Conservation (phyloP, 495 filamentous ascomycete genomes). For the Tuber microsphaerosporum region DNA sequence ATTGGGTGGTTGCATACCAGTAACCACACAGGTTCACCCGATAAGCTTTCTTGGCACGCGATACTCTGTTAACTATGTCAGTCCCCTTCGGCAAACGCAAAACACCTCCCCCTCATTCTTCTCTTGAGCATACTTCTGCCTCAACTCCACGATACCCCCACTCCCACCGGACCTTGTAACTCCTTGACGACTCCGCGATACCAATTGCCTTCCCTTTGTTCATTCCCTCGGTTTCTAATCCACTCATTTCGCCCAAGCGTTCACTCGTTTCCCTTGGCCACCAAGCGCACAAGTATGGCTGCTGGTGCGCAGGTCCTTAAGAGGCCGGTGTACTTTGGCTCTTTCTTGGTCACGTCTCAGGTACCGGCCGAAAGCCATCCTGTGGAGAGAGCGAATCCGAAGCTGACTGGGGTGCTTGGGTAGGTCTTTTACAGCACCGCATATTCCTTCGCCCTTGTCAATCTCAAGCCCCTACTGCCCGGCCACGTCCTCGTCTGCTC, state of each 20-base stretch:
- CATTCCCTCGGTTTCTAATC: neutral
- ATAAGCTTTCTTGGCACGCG: neutral
- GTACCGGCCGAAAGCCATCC: conserved; percentile 37
- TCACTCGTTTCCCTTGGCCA: neutral
- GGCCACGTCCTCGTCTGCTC: conserved; percentile 85
- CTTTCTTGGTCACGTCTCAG: conserved; percentile 59
- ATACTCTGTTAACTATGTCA: neutral
- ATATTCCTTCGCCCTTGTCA: conserved; percentile 76
- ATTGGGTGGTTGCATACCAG: neutral
- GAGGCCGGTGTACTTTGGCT: conserved; percentile 55
- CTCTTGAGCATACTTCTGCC: neutral
- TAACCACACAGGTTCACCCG: neutral
- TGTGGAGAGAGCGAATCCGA: conserved; percentile 2
- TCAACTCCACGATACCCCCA: conserved; percentile 1
- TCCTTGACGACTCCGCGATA: neutral
- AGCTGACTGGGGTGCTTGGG: conserved; percentile 24
- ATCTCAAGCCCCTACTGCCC: conserved; percentile 87
- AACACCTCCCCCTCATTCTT: neutral
- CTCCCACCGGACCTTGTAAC: neutral
- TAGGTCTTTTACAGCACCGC: conserved; percentile 79
- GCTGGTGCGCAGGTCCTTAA: neutral
- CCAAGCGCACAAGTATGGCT: conserved; percentile 11
- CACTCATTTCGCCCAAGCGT: neutral
- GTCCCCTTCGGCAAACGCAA: neutral
- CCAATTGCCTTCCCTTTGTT: neutral